Conservation (phyloP, 2,329 filamentous ascomycete species). For the Escovopsis sp. region DNA sequence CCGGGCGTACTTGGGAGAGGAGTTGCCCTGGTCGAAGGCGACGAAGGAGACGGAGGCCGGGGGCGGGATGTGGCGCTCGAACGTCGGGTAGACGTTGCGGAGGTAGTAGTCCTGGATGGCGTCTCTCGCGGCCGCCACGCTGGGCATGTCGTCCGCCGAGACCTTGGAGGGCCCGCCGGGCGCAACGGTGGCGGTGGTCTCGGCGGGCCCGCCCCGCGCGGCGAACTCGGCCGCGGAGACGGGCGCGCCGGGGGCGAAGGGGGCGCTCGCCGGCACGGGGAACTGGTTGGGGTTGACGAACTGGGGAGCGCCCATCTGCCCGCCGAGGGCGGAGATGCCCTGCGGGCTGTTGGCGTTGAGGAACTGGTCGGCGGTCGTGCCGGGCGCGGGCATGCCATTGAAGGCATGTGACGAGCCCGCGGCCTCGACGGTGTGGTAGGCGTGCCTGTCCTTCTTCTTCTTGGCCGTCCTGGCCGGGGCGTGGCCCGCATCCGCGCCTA, state of each 20-base stretch:
- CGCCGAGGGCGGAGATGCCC: conserved; percentile 19
- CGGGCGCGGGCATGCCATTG: conserved; percentile 49
- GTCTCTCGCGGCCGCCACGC: conserved; percentile 76
- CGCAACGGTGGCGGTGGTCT: conserved; percentile 19
- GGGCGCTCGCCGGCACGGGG: conserved; percentile 39
- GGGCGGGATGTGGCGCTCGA: conserved; percentile 84
- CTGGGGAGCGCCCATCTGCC: conserved; percentile 31
- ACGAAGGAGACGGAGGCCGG: conserved; percentile 81
- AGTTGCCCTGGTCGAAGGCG: conserved; percentile 90
- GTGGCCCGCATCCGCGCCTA: conserved; percentile 33
- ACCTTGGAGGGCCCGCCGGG: conserved; percentile 38
- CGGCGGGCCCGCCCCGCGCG: conserved; percentile 11
- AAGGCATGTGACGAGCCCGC: conserved; percentile 53
- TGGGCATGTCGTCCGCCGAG: conserved; percentile 85
- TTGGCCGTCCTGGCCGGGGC: conserved; percentile 35
- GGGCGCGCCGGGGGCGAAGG: conserved; percentile 15
- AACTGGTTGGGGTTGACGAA: conserved; percentile 38
- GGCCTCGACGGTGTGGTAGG: conserved; percentile 74
- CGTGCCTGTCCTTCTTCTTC: conserved; percentile 92
- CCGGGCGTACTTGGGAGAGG: conserved; percentile 84
- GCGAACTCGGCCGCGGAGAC: conserved; percentile 13
- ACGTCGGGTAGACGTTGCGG: conserved; percentile 81
- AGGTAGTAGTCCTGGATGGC: conserved; percentile 70
- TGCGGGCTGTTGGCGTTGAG: conserved; percentile 17
- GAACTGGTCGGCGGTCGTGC: conserved; percentile 31